A percentile compares a stretch with the other conserved stretches of the same genome.
These are phyloP conservation scores for Debaryomycetaceae sp. DNA, from an alignment of 1,139 yeast species.

Conservation along the genomic window DNA sequence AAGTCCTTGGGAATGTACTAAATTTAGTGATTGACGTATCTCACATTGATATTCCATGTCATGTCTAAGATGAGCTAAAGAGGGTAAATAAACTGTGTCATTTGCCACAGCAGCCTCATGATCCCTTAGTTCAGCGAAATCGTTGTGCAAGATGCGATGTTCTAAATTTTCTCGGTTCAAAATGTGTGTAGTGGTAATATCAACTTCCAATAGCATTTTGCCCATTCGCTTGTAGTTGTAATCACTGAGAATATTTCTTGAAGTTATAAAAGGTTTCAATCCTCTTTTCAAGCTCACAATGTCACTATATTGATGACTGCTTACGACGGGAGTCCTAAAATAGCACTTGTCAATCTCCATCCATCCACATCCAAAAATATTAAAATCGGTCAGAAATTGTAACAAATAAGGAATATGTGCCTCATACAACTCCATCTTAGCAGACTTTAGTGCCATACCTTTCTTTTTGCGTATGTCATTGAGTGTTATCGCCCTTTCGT, in stretches of 20 bases:
- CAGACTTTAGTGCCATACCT: background rate
- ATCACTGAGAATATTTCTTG: slow-evolving; percentile 22
- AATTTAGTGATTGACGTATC: slow-evolving; percentile 25
- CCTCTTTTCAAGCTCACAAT: slow-evolving; percentile 10
- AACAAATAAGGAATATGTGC: slow-evolving; percentile 74
- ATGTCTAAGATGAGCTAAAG: slow-evolving; percentile 58
- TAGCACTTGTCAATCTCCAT: slow-evolving; percentile 34
- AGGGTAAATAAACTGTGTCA: slow-evolving; percentile 42
- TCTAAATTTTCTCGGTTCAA: slow-evolving; percentile 46
- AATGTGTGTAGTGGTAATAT: slow-evolving; percentile 57
- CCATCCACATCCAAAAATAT: slow-evolving; percentile 84
- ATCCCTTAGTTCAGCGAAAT: slow-evolving; percentile 33
- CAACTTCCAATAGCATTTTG: slow-evolving; percentile 64
- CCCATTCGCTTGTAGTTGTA: slow-evolving; percentile 50
- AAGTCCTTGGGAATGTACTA: slow-evolving; percentile 11
- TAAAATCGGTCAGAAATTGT: slow-evolving; percentile 81
- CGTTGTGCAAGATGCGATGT: slow-evolving; percentile 49
- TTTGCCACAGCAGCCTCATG: slow-evolving; percentile 2
- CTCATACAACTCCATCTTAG: slow-evolving; percentile 45
- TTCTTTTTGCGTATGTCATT: background rate
- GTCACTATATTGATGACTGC: slow-evolving; percentile 2
- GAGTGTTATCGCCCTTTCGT: slow-evolving; percentile 2
- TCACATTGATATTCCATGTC: slow-evolving; percentile 60
- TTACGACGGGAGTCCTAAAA: slow-evolving; percentile 40
- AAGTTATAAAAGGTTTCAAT: slow-evolving; percentile 15